Evolutionary conservation across 345 rosid species (phyloP).

Genomic region (Arabis alpina): DNA sequence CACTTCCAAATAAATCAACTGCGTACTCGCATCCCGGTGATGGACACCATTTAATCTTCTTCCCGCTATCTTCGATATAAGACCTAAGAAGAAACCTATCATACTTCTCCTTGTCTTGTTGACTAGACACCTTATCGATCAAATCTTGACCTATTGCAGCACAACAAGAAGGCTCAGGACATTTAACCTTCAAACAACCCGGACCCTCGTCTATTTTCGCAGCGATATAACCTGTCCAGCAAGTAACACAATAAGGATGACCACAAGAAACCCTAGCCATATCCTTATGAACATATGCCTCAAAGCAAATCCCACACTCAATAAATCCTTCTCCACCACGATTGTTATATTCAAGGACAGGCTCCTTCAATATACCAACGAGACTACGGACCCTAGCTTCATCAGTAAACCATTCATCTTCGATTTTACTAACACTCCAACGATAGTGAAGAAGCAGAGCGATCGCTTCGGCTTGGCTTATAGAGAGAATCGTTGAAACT

Average conservation of each 20-base stretch:
- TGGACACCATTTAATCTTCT: slow-evolving; percentile 98
- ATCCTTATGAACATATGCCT: slow-evolving; percentile 44
- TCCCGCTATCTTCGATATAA: slow-evolving; percentile 72
- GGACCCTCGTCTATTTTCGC: slow-evolving; percentile 27
- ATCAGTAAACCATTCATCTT: slow-evolving; percentile 89
- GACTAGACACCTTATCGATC: slow-evolving; percentile 17
- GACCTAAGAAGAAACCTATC: slow-evolving; percentile 45
- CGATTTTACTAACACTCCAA: slow-evolving; percentile 71
- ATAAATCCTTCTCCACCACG: slow-evolving; percentile 46
- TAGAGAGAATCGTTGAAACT: slow-evolving; percentile 70
- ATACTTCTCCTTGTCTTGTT: slow-evolving; percentile 26
- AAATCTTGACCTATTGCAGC: slow-evolving; percentile 36
- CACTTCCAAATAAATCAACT: slow-evolving; percentile 10
- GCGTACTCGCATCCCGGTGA: slow-evolving; percentile 92
- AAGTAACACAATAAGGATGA: slow-evolving; percentile 78
- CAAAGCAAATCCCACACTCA: slow-evolving; percentile 80
- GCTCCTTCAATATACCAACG: slow-evolving; percentile 71
- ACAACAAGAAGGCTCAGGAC: slow-evolving; percentile 41
- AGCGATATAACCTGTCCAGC: slow-evolving; percentile 61
- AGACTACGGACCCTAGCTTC: slow-evolving; percentile 63
- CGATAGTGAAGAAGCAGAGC: slow-evolving; percentile 63
- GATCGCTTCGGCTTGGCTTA: slow-evolving; percentile 56
- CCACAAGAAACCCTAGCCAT: slow-evolving; percentile 73
- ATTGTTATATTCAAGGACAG: slow-evolving; percentile 42
- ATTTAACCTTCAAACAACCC: slow-evolving; percentile 30